These are phyloP conservation scores for Phytophthora quininea DNA, from an alignment of 352 stramenopile species.

Conservation along the genomic window DNA sequence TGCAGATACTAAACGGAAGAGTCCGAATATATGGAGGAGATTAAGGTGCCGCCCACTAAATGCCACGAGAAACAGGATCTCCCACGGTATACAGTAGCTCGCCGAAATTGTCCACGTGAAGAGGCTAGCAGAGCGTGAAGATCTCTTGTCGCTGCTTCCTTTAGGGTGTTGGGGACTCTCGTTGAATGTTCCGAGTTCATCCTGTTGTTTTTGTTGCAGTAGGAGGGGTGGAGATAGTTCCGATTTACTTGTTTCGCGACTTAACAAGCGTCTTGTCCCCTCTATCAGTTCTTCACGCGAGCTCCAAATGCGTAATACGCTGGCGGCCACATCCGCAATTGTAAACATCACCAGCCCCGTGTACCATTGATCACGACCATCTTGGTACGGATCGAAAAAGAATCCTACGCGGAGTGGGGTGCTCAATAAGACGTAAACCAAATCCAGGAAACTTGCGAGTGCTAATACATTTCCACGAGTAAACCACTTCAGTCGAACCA, in stretches of 20 bases:
- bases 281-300: slow-evolving; percentile 20
- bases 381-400: slow-evolving; percentile 46
- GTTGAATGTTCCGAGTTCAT: slow-evolving; percentile 1
- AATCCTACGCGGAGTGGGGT: slow-evolving; percentile 50
- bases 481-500: slow-evolving; percentile 17
- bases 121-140: slow-evolving; percentile 4
- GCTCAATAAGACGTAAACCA: slow-evolving; percentile 44
- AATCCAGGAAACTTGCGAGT: slow-evolving; percentile 40
- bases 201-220: not conserved
- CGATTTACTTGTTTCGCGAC: slow-evolving; percentile 10
- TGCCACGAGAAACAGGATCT: slow-evolving; percentile 31
- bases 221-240: slow-evolving; percentile 5
- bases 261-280: slow-evolving; percentile 14
- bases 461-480: slow-evolving; percentile 20
- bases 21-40: slow-evolving; percentile 49
- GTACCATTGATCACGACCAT: slow-evolving; percentile 22
- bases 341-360: slow-evolving; percentile 35
- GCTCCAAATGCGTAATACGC: slow-evolving; percentile 33
- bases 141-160: slow-evolving; percentile 9
- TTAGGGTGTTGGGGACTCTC: not conserved
- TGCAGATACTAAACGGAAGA: slow-evolving; percentile 28
- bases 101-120: slow-evolving; percentile 20
- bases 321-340: slow-evolving; percentile 34
- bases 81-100: slow-evolving; percentile 48
- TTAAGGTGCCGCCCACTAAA: slow-evolving; percentile 40